Evolutionary conservation across 768 basidiomycete species (phyloP), one percentile per base, ranked within the genome.

Genomic region (Phaeolepiota aurea): DNA sequence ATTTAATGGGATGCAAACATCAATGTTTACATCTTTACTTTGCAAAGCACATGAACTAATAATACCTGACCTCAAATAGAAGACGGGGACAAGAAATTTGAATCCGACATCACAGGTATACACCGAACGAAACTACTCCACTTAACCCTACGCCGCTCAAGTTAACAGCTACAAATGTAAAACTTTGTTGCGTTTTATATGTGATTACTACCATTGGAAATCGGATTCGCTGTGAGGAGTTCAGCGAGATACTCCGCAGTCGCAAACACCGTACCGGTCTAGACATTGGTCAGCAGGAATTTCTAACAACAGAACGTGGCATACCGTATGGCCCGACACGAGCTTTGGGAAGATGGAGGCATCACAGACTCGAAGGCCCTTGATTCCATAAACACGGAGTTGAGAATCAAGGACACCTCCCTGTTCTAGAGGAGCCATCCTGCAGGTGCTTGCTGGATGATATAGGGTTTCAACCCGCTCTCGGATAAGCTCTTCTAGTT

Each of bases 391-490:
- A 9, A 73, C 70, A 1, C 64, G 57, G 28, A 71, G 51, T 31
- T 61, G 55, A 3, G 62, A 56, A 46, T 71, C 65, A 4, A 73
- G 69, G n/a, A 71, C 69, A 4, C 71, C 69, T 3, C 59, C 54
- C 19, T 64, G 56, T 14, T 54, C 55, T 7, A 50, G 47, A 13
- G 65, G 63, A 10, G 68, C 68, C 68, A 71, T 73, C 16, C 68
- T 59, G 40, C 69, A 71, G 7, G 68, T 69, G 41, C 64, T 57
- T 9, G 63, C 44, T 0, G 70, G 69, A 47, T 73, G 71, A 42
- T 71, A 72, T 21, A 70, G 48, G 1, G 70, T 73, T 46, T 71
- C 66, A 3, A 66, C 61, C 12, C 69, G 60, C 34, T 61, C 59
- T 20, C 55, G 55, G 15, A 71, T 56, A 13, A 66, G 43, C n/a